Evolutionary conservation across 495 filamentous ascomycete species (phyloP).

Genomic region (Xylaria nigripes): DNA sequence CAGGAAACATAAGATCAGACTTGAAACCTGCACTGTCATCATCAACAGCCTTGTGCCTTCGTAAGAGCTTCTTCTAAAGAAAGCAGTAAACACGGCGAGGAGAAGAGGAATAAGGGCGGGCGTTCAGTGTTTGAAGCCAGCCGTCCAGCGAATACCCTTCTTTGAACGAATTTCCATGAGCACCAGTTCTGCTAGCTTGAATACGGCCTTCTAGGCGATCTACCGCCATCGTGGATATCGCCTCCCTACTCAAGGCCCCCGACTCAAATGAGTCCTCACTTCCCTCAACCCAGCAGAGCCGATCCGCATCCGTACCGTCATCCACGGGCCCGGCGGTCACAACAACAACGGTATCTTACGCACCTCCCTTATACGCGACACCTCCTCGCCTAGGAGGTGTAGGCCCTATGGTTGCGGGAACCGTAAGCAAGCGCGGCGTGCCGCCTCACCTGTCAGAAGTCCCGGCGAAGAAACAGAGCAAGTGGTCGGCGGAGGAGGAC

Average conservation of each 20-base stretch:
- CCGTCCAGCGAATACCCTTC: conserved; percentile 8
- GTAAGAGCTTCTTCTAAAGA: background rate
- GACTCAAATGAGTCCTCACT: conserved; percentile 71
- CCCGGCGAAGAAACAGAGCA: conserved; percentile 88
- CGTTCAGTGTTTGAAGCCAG: conserved; percentile 8
- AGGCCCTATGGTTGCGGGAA: conserved; percentile 11
- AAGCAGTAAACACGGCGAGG: background rate
- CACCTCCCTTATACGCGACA: conserved; percentile 16
- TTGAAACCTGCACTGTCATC: background rate
- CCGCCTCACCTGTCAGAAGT: conserved; percentile 55
- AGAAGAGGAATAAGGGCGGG: background rate
- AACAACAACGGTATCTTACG: conserved; percentile 13
- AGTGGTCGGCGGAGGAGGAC: conserved; percentile 92
- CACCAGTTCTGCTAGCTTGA: conserved; percentile 11
- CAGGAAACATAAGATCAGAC: background rate
- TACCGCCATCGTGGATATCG: conserved; percentile 83
- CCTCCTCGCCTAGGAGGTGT: conserved; percentile 13
- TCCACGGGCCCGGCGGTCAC: conserved; percentile 27
- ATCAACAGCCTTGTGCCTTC: background rate
- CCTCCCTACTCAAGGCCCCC: conserved; percentile 66
- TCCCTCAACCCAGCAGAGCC: conserved; percentile 44
- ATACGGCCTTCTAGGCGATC: conserved; percentile 28
- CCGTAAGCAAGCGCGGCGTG: conserved; percentile 38
- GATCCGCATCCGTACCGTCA: conserved; percentile 43
- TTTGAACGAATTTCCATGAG: conserved; percentile 24